phyloP scores from a whole-genome alignment of 768 basidiomycete species.

The Termitomyces sp. region DNA sequence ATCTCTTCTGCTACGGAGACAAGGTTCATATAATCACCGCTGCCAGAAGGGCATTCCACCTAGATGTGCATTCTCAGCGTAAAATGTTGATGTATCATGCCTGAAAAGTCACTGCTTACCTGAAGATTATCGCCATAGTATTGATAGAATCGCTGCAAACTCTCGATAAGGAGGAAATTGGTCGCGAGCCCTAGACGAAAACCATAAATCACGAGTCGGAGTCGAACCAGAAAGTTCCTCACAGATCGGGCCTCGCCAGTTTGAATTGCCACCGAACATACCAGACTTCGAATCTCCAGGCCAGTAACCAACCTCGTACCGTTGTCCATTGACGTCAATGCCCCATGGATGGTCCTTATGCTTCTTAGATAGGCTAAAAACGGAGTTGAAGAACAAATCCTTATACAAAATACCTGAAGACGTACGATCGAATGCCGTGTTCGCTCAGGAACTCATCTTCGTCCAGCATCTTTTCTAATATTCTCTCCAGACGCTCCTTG shows the following conservation, averaged over 20 bases:
- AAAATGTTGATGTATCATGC: no score
- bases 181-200: constrained; percentile 77
- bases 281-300: constrained; percentile 95
- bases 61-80: constrained; percentile 15
- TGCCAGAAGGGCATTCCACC: constrained; percentile 95
- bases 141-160: constrained; percentile 94
- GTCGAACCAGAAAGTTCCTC: constrained; percentile 19
- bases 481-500: constrained; percentile 85
- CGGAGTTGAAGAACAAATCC: background rate
- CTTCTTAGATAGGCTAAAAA: constrained; percentile 74
- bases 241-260: constrained; percentile 94
- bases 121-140: constrained; percentile 93
- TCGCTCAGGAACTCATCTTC: constrained; percentile 97
- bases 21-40: constrained; percentile 97
- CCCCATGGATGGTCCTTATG: constrained; percentile 94
- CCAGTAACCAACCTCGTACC: constrained; percentile 95
- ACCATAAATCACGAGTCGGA: background rate
- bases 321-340: constrained; percentile 89
- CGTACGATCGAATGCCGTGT: constrained; percentile 93
- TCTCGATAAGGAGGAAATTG: constrained; percentile 94
- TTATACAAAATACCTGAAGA: background rate
- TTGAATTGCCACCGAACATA: constrained; percentile 99
- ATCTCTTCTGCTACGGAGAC: constrained; percentile 95
- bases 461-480: constrained; percentile 95
- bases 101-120: constrained; percentile 23